Base-by-base conservation (phyloP, 441 rosid species). In the Erodium texanum region DNA sequence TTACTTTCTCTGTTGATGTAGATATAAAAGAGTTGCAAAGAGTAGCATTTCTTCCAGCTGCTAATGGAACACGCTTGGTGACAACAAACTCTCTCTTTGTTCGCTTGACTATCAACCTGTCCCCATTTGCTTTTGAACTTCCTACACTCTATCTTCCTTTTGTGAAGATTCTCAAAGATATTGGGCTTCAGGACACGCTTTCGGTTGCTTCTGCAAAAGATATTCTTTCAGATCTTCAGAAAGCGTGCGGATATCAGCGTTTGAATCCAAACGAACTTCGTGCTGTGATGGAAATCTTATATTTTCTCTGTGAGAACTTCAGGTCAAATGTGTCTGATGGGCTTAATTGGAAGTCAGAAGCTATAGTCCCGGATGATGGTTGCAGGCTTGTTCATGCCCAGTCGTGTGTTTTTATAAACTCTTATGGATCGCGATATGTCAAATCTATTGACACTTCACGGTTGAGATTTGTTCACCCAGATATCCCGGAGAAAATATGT, bases 71-170 rank as follows among this genome's bases (percentile, higher is more conserved):
- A 45, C 97, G 99, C 66, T 79, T 94, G 77, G 92, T 94, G 78
- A 82, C 87, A 24, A 87, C 84, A 71, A 85, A 79, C 77, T 81
- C 92, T 73, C 97, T 92, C 68, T 94, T 94, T 76, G 92, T 79
- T 66, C 97, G 85, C 71, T 79, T 94, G 66, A 79, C 94, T 15
- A 78, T 91, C 70, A 91, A 92, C 72, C 78, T 94, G 78, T 92
- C 99, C 43, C 99, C 99, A 56, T 92, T 94, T 78, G 97, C 97
- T 41, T 94, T 92, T 79, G 99, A 89, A 75, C 99, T 94, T 73
- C 96, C 97, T 74, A 72, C 88, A 75, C 73, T 75, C 18, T 92
- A 88, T 78, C 97, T 91, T 78, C 97, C 96, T 69, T 94, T 79
- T 73, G 73, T 89, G 74, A 88, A 88, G 75, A 80, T 88, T 79